Evolutionary conservation across 495 filamentous ascomycete species (phyloP).

Genomic region (Podospora appendiculata): DNA sequence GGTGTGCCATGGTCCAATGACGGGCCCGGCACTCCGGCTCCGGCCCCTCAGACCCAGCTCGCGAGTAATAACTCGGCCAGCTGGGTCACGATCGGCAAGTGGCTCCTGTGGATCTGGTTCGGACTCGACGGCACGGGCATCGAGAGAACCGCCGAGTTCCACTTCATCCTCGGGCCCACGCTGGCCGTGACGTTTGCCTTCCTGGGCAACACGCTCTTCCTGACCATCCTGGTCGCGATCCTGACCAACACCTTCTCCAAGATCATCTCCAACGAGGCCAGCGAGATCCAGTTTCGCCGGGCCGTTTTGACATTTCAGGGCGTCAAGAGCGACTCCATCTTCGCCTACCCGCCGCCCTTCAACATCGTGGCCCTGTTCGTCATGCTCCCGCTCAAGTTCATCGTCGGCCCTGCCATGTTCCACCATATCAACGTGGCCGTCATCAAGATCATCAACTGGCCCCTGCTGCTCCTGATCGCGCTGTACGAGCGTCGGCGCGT

Average conservation of each 20-base stretch:
- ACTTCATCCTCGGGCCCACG: conserved; percentile 49
- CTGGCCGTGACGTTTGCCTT: conserved; percentile 58
- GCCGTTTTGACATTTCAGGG: conserved; percentile 59
- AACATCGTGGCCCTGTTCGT: conserved; percentile 52
- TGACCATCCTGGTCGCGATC: conserved; percentile 60
- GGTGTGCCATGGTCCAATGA: too few species aligned
- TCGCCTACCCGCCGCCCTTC: conserved; percentile 57
- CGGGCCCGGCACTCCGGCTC: too few species aligned
- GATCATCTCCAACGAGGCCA: conserved; percentile 51
- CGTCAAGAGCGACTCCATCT: conserved; percentile 57
- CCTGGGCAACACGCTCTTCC: conserved; percentile 60
- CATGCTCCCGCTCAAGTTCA: conserved; percentile 49
- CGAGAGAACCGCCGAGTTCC: conserved; percentile 47
- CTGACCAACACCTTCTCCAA: conserved; percentile 57
- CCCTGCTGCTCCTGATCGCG: conserved; percentile 45
- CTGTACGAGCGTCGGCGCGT: conserved; percentile 42
- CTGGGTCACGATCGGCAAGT: conserved; percentile 51
- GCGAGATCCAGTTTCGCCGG: conserved; percentile 56
- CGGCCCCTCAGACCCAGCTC: too few species aligned
- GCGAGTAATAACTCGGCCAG: conserved; percentile 7
- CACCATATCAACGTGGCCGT: conserved; percentile 54
- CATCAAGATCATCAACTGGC: conserved; percentile 48
- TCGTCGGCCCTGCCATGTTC: conserved; percentile 47
- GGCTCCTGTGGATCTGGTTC: conserved; percentile 68
- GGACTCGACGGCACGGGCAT: conserved; percentile 60